Evolutionary conservation across 768 basidiomycete species (phyloP).

Genomic region (Russula sp.): DNA sequence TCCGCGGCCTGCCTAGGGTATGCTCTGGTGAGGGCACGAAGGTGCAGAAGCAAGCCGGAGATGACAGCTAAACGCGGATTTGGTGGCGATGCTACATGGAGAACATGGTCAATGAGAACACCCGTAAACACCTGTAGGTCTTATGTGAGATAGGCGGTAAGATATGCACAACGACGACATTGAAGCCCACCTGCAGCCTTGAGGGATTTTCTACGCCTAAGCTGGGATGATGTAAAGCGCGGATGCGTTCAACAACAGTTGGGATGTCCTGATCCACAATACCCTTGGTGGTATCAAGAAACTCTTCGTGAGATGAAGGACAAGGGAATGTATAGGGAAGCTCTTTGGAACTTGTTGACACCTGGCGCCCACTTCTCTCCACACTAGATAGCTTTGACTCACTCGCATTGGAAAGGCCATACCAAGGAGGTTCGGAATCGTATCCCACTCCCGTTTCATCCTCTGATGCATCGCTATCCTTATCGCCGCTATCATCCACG

Average conservation of each 20-base stretch:
- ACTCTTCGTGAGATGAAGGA: slow-evolving; percentile 79
- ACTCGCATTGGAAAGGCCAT: neutral
- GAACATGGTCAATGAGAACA: slow-evolving; percentile 82
- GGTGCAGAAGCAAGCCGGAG: slow-evolving; percentile 64
- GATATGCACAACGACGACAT: neutral
- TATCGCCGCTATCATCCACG: slow-evolving; percentile 24
- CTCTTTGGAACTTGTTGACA: slow-evolving; percentile 35
- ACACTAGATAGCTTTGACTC: neutral
- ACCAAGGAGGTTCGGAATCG: slow-evolving; percentile 16
- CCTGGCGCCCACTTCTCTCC: neutral
- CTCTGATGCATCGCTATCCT: slow-evolving; percentile 29
- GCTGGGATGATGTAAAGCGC: slow-evolving; percentile 87
- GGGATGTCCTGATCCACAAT: slow-evolving; percentile 67
- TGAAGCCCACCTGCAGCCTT: slow-evolving; percentile 69
- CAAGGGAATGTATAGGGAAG: slow-evolving; percentile 92
- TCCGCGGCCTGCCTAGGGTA: slow-evolving; percentile 78
- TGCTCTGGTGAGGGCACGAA: slow-evolving; percentile 66
- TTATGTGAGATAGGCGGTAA: slow-evolving; percentile 2
- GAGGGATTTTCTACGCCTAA: slow-evolving; percentile 86
- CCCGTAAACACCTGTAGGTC: slow-evolving; percentile 52
- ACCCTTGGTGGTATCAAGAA: slow-evolving; percentile 72
- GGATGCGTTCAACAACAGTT: slow-evolving; percentile 82
- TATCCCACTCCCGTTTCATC: slow-evolving; percentile 28
- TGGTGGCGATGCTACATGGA: slow-evolving; percentile 64
- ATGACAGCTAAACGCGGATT: slow-evolving; percentile 53